Evolutionary conservation across 306 rosid genomes (phyloP), one percentile per base, ranked within the genome.

Genomic region (Dalbergia cultrata): DNA sequence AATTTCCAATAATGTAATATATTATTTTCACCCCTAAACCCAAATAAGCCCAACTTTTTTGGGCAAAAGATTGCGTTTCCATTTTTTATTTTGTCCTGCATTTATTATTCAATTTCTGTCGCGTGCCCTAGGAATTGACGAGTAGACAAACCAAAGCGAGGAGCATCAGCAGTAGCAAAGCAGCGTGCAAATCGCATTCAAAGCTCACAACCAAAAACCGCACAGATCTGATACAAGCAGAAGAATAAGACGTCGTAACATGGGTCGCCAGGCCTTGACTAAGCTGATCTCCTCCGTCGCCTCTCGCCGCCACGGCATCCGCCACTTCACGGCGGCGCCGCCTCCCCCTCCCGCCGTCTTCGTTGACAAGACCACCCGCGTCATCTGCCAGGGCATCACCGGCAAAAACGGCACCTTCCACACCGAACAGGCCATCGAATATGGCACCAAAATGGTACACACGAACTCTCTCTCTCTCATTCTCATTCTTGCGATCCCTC

Each of bases 361-460:
- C 77, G 99, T 92, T 0, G 99, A 96, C 88, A 93, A 96, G 79
- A 90, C 92, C 87, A 96, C 99, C 0, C 99, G 99, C 84, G 97
- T 96, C 85, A 92, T 96, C 50, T 95, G 99, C 77, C 99, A 95
- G 68, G 99, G 99, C 16, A 95, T 95, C 76, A 95, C 99, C 1
- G 99, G 99, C 4, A 96, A 93, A 57, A 96, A 89, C 59, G 99
- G 99, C 54, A 92, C 98, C 41, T 96, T 96, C 77, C 99, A 96
- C 86, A 93, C 97, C 1, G 97, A 96, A 77, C 99, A 96, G 71
- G 99, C 99, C 79, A 93, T 96, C 76, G 97, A 96, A 82, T 96
- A 96, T 57, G 99, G 99, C 84, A 96, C 99, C 74, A 96, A 96
- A 81, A 96, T 96, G 99, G 99, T 92, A 59, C 33, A 26, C 31